Evolutionary conservation across 148 eudicot genomes (phyloP), one percentile per base, ranked within the genome.

Genomic region (Vaccinium vitisidaea): DNA sequence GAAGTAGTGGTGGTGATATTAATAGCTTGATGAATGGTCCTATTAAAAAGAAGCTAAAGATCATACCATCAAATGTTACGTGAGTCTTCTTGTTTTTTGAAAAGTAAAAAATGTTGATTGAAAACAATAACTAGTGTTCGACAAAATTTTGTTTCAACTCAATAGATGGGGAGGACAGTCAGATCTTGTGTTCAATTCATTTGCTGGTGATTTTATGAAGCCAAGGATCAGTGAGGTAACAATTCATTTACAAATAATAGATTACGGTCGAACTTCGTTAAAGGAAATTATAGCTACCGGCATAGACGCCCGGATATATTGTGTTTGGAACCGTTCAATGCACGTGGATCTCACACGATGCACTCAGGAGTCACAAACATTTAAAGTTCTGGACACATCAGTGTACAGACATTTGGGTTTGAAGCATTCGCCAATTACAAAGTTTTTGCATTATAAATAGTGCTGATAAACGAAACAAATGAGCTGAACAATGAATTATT

Each of bases 91-190:
- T 82, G 43, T 75, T 23, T n/a, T 49, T 32, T 43, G 0, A 1
- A 8, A 80, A 58, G 59, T 56, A 8, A 58, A 43, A 23, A 23
- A 19, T 0, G 2, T 32, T 11, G n/a, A 36, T 25, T n/a, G 69
- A 21, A 21, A 8, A 61, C 39, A 61, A n/a, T 18, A 5, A 18
- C 53, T 25, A 16, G 4, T 11, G 50, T n/a, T 6, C 4, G 71
- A 16, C 19, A 2, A 30, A 46, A 49, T 43, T 54, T 25, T 43
- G n/a, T 65, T 73, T 23, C 25, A 10, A 77, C 19, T 76, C 76
- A 77, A 36, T 73, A 96, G 98, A 82, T 96, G 98, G 98, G 96
- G 97, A 74, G 94, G 92, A 70, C 98, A 94, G 83, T 69, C 88
- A 5, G 93, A 67, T 55, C 83, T 83, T 32, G 99, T 95, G 67